Evolutionary conservation across 495 filamentous ascomycete genomes (phyloP).

Genomic region (Lineolata rhizophorae): DNA sequence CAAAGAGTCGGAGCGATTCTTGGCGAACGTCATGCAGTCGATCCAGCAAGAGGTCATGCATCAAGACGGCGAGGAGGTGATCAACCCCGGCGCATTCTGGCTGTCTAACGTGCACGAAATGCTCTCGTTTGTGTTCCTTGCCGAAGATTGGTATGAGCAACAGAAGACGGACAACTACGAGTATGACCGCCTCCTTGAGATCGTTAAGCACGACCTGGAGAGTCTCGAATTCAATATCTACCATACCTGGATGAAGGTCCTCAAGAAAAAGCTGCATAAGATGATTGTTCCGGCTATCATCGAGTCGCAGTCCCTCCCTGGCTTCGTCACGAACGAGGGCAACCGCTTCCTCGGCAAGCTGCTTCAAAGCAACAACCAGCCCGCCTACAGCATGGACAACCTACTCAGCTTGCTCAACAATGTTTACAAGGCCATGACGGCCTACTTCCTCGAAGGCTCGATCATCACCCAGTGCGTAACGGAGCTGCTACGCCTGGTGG

Average conservation of each 20-base stretch:
- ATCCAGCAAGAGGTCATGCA: constrained; percentile 99
- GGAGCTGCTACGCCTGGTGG: constrained; percentile 80
- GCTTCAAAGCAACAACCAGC: constrained; percentile 62
- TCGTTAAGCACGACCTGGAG: constrained; percentile 97
- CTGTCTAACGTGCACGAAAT: constrained; percentile 98
- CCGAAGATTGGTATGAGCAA: constrained; percentile 97
- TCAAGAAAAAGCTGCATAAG: constrained; percentile 96
- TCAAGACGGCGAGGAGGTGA: constrained; percentile 88
- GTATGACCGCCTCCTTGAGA: constrained; percentile 92
- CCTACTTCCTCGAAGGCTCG: constrained; percentile 85
- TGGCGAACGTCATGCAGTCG: constrained; percentile 98
- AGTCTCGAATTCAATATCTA: constrained; percentile 99
- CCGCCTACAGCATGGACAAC: constrained; percentile 98
- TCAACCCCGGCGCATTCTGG: constrained; percentile 98
- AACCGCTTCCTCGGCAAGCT: constrained; percentile 96
- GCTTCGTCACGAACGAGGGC: constrained; percentile 95
- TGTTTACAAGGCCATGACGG: constrained; percentile 95
- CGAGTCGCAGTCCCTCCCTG: constrained; percentile 91
- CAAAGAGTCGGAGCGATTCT: constrained; percentile 95
- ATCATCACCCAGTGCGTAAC: constrained; percentile 92
- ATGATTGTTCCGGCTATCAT: constrained; percentile 99
- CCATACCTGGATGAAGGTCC: constrained; percentile 99
- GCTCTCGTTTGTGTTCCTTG: constrained; percentile 98
- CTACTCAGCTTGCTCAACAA: constrained; percentile 88
- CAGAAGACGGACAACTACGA: constrained; percentile 99